These are phyloP conservation scores for Candida insectorum DNA, from an alignment of 805 yeast species.

Conservation along the genomic window DNA sequence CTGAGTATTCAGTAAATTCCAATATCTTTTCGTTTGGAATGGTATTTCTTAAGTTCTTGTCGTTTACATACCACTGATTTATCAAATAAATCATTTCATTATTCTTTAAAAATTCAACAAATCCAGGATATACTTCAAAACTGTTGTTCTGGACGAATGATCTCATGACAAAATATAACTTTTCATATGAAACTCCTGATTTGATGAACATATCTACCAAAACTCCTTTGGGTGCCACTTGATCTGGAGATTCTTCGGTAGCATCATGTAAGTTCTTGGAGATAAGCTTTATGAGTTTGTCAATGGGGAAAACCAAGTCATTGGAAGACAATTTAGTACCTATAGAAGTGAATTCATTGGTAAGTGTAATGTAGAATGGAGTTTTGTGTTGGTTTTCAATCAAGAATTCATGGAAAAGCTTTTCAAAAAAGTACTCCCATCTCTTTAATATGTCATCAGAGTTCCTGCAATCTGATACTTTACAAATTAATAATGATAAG, in stretches of 20 bases:
- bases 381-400: slow-evolving; percentile 20
- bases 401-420: slow-evolving; percentile 32
- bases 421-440: slow-evolving; percentile 73
- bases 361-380: slow-evolving; percentile 36
- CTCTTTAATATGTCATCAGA: slow-evolving; percentile 76
- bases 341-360: slow-evolving; percentile 41
- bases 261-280: slow-evolving; percentile 49
- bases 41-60: slow-evolving; percentile 58
- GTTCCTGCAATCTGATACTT: slow-evolving; percentile 81
- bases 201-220: slow-evolving; percentile 60
- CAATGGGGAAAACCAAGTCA: slow-evolving; percentile 78
- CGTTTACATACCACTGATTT: slow-evolving; percentile 63
- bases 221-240: slow-evolving; percentile 49
- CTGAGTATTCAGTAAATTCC: slow-evolving; percentile 43
- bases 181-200: slow-evolving; percentile 62
- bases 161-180: slow-evolving; percentile 60
- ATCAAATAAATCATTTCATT: slow-evolving; percentile 64
- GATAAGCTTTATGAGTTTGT: slow-evolving; percentile 63
- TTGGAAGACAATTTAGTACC: slow-evolving; percentile 66
- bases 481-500: slow-evolving; percentile 72
- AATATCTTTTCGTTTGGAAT: slow-evolving; percentile 46
- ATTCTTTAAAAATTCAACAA: slow-evolving; percentile 32
- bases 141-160: slow-evolving; percentile 60
- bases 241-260: slow-evolving; percentile 27
- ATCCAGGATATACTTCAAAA: slow-evolving; percentile 49